phyloP scores from a whole-genome alignment of 495 filamentous ascomycete genomes.

The Saxophila tyrrhenica region DNA sequence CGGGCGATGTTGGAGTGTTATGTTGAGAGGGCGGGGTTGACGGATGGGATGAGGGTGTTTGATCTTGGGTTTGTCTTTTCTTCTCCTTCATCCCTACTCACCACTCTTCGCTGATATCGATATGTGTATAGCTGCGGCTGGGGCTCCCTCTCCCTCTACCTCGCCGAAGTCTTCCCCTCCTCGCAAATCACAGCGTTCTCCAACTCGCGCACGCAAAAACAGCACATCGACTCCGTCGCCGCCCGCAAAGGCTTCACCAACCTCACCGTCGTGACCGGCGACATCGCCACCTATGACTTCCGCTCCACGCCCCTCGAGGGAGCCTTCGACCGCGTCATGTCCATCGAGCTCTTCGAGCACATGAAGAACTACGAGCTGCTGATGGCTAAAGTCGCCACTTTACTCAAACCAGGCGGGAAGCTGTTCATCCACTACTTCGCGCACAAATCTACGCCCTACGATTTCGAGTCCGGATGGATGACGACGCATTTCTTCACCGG shows the following conservation, averaged over 20 bases:
- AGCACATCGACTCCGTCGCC: constrained; percentile 48
- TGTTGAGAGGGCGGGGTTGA: constrained; percentile 42
- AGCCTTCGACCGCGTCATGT: constrained; percentile 48
- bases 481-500: constrained; percentile 57
- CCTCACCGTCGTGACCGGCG: constrained; percentile 47
- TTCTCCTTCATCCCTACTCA: neutral
- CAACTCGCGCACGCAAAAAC: constrained; percentile 53
- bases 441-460: constrained; percentile 50
- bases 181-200: constrained; percentile 51
- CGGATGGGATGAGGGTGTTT: constrained; percentile 48
- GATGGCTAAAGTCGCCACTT: constrained; percentile 45
- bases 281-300: constrained; percentile 51
- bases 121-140: constrained; percentile 43
- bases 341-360: constrained; percentile 60
- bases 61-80: constrained; percentile 43
- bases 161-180: constrained; percentile 48
- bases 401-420: constrained; percentile 48
- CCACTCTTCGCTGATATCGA: neutral
- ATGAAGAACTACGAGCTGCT: constrained; percentile 63
- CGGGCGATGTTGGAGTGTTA: constrained; percentile 52
- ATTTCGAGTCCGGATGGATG: constrained; percentile 64
- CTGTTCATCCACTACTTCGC: constrained; percentile 55
- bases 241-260: constrained; percentile 42
- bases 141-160: constrained; percentile 51
- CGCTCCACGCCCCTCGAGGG: constrained; percentile 22